phyloP scores from a whole-genome alignment of 805 yeast genomes.

The Metschnikowia bowlesiae region DNA sequence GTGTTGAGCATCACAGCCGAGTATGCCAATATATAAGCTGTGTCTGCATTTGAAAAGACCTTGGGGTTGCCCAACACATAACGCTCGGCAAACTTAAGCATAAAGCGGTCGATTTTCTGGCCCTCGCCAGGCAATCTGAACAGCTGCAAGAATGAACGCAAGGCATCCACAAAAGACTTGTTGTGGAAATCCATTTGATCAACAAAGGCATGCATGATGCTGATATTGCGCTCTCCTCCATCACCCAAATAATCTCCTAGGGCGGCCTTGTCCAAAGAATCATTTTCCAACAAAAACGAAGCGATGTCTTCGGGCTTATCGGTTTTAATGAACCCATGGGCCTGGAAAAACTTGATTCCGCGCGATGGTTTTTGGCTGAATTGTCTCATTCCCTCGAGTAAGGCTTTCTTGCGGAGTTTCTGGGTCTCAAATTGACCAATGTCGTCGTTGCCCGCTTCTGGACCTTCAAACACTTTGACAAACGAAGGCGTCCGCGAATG shows the following conservation, averaged over 20 bases:
- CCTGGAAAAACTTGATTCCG: constrained; percentile 63
- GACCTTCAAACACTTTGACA: constrained; percentile 12
- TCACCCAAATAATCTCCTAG: constrained; percentile 94
- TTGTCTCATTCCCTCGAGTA: constrained; percentile 69
- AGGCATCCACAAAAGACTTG: constrained; percentile 73
- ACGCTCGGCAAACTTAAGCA: constrained; percentile 95
- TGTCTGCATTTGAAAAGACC: constrained; percentile 87
- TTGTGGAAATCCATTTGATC: constrained; percentile 76
- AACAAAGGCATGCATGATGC: constrained; percentile 90
- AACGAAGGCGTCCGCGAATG: constrained; percentile 32
- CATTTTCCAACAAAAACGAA: constrained; percentile 60
- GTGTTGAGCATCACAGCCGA: constrained; percentile 92
- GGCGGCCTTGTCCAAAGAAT: constrained; percentile 73
- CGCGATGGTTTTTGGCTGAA: constrained; percentile 84
- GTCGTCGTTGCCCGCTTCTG: constrained; percentile 68
- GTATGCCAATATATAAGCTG: constrained; percentile 88
- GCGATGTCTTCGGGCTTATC: constrained; percentile 70
- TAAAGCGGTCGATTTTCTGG: constrained; percentile 92
- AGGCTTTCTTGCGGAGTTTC: constrained; percentile 77
- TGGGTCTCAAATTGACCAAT: constrained; percentile 81
- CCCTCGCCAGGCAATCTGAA: constrained; percentile 98
- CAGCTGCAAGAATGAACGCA: constrained; percentile 77
- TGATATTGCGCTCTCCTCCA: constrained; percentile 70
- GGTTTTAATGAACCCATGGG: constrained; percentile 57
- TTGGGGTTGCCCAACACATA: constrained; percentile 83